phyloP scores from a whole-genome alignment of 192 early-diverging fungal genomes.

The Coemansia sp. region DNA sequence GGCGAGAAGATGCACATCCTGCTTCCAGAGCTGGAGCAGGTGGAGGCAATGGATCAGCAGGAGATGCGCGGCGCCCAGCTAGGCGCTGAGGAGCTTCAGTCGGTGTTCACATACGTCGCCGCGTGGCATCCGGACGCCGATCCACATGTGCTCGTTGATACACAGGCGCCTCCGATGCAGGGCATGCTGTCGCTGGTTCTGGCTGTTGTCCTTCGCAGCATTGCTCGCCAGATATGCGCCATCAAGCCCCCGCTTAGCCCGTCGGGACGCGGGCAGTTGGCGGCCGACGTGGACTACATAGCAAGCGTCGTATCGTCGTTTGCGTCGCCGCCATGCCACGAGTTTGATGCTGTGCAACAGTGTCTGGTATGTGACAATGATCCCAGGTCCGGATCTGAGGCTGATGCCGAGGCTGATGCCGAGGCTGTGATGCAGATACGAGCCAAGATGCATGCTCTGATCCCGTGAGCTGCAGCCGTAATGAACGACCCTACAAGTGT shows the following conservation, averaged over 20 bases:
- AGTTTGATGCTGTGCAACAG: conserved; percentile 24
- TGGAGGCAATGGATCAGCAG: conserved; percentile 39
- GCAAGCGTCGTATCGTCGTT: conserved; percentile 40
- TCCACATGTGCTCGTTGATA: not conserved
- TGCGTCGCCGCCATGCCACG: conserved; percentile 2
- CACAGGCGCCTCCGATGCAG: conserved; percentile 18
- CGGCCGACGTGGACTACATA: conserved; percentile 44
- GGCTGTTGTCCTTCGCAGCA: conserved; percentile 15
- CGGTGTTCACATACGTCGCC: conserved; percentile 21
- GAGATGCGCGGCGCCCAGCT: conserved; percentile 13
- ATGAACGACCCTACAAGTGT: no score
- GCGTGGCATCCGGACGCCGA: conserved; percentile 1
- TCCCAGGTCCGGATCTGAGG: not conserved
- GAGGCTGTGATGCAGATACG: conserved; percentile 1
- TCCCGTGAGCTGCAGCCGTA: no score
- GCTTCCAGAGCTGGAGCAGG: conserved; percentile 53
- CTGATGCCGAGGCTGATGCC: not conserved
- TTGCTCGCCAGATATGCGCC: conserved; percentile 21
- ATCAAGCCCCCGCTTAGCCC: conserved; percentile 35
- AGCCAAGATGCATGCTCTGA: conserved; percentile 17
- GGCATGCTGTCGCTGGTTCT: conserved; percentile 38
- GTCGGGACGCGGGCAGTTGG: conserved; percentile 28
- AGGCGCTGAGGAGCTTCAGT: conserved; percentile 3
- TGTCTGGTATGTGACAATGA: not conserved
- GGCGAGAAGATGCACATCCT: conserved; percentile 54